Evolutionary conservation across 495 filamentous ascomycete species (phyloP), one percentile per base, ranked within the genome.

Genomic region (Xylaria acuta): DNA sequence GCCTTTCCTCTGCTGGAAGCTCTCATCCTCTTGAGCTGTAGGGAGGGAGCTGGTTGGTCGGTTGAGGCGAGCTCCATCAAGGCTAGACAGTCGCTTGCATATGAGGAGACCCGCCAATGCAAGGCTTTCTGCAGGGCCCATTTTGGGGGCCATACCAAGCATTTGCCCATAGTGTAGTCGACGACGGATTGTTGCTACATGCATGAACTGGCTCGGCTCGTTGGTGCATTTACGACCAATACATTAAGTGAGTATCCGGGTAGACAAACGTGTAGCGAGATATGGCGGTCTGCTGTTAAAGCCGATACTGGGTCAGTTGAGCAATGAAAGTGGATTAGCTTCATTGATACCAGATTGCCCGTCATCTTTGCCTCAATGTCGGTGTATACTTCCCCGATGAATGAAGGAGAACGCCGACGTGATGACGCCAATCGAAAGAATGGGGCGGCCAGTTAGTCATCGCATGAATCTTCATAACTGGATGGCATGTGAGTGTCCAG

Each of bases 341-440:
- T 70, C 45, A 9, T 38, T 22, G 0, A 54, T 5, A 59, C 34
- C 45, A 51, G 60, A 53, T 36, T 49, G 58, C 43, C 20, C 49
- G 68, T 38, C 41, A 70, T 58, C 68, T 63, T 70, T 62, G 68
- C 68, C 68, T n/a, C 49, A 67, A 14, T 67, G 34, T 56, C 65
- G 65, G 65, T 67, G 65, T 67, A 56, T 56, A 30, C 5, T 25
- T 32, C 11, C 3, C 4, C 32, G n/a, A 18, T 16, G 32, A 25
- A 41, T 9, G 1, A 34, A 56, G n/a, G n/a, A 36, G 11, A 53
- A 51, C 18, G 32, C 43, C 20, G 45, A 53, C 30, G 4, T 51
- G 43, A 27, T 66, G 45, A 41, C 47, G 5, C 34, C 12, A 67
- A 22, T 67, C 6, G n/a, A 43, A 36, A 41, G 20, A 32, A 40